A percentile compares a stretch with the other conserved stretches of the same genome.
Evolutionary conservation across 2,329 filamentous ascomycete species (phyloP).

Genomic region (Chalaropsis thielavioides): DNA sequence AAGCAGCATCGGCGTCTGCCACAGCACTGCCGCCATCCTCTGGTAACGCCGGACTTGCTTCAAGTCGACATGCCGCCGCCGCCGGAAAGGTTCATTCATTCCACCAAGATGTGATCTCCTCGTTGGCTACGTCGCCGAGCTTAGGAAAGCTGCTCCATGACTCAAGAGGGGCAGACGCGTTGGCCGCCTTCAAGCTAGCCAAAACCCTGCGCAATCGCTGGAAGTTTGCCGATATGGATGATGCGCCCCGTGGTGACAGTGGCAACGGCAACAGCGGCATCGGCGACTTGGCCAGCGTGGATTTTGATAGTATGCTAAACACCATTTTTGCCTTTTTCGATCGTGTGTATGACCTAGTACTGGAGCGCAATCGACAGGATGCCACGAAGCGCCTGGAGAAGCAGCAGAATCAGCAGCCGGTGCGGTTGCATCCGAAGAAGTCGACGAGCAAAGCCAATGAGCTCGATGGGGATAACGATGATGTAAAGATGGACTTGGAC

Average conservation of each 20-base stretch:
- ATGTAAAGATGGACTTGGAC: constrained; percentile 16
- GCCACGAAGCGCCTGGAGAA: neutral
- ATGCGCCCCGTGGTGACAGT: constrained; percentile 19
- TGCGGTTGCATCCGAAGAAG: neutral
- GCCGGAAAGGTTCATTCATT: constrained; percentile 38
- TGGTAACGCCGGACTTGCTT: neutral
- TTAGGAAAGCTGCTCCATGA: constrained; percentile 39
- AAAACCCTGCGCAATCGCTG: constrained; percentile 59
- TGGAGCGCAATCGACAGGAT: constrained; percentile 27
- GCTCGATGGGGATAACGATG: neutral
- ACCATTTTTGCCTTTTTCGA: constrained; percentile 46
- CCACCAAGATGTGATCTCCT: constrained; percentile 54
- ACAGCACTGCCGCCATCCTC: neutral
- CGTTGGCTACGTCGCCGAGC: constrained; percentile 37
- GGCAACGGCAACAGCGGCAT: constrained; percentile 17
- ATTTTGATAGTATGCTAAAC: constrained; percentile 44
- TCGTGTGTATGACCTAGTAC: constrained; percentile 39
- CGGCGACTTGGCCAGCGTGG: constrained; percentile 41
- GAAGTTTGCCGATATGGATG: constrained; percentile 48
- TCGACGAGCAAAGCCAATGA: neutral
- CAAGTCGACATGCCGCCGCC: constrained; percentile 4
- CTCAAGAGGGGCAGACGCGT: constrained; percentile 25
- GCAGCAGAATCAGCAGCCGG: constrained; percentile 12
- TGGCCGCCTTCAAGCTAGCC: constrained; percentile 45
- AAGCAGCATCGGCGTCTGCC: neutral